phyloP scores from a whole-genome alignment of 1,284 basidiomycete species.

The Tausonia pullulans region DNA sequence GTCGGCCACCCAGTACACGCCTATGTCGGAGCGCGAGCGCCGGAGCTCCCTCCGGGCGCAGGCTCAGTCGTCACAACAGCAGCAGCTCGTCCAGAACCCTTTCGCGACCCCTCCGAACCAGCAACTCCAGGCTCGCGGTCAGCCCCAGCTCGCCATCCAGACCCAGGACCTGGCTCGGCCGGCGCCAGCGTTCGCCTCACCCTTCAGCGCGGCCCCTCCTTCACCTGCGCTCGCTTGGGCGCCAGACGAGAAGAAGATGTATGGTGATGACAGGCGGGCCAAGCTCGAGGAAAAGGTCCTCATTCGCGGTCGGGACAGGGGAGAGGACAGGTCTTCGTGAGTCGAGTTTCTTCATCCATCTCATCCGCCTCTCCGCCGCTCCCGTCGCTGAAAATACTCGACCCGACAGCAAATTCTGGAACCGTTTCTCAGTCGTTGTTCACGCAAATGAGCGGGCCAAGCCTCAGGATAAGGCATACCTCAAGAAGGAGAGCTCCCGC shows the following conservation, averaged over 20 bases:
- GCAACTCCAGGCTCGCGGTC: neutral
- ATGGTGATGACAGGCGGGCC: neutral
- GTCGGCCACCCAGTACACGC: neutral
- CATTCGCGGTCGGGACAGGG: constrained; percentile 7
- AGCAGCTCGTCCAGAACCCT: neutral
- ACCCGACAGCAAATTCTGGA: constrained; percentile 1
- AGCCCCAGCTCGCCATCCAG: neutral
- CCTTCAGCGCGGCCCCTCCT: neutral
- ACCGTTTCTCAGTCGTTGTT: constrained; percentile 9
- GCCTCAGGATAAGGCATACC: neutral
- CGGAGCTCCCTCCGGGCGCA: neutral
- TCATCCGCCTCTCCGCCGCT: too few species aligned
- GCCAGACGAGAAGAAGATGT: neutral
- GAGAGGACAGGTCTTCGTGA: neutral
- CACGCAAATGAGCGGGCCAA: neutral
- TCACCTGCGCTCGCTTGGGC: constrained; percentile 7
- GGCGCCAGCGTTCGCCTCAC: neutral
- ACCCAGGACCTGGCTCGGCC: neutral
- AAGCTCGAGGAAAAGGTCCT: constrained; percentile 3
- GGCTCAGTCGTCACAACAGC: neutral
- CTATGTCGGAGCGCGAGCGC: neutral
- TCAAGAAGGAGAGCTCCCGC: neutral
- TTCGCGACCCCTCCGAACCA: constrained; percentile 3
- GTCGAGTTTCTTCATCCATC: too few species aligned
- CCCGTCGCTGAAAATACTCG: too few species aligned